These are phyloP conservation scores for Tetrastigma voinierianum DNA, from an alignment of 164 flowering plant genomes.

Conservation along the genomic window DNA sequence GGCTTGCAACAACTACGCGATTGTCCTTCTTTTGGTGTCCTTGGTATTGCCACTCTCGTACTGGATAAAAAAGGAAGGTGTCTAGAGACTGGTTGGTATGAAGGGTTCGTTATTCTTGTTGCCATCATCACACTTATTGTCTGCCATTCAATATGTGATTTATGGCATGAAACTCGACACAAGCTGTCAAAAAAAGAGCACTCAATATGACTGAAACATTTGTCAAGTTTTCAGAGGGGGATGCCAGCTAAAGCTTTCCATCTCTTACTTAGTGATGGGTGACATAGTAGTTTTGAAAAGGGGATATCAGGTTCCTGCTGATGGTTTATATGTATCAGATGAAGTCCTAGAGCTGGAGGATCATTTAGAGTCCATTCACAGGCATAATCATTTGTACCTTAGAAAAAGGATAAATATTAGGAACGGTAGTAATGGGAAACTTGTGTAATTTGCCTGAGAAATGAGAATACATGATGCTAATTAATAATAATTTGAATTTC, in stretches of 20 bases:
- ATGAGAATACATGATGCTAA: too few species aligned
- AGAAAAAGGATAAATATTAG: too few species aligned
- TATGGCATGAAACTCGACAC: background rate
- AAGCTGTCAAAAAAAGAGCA: background rate
- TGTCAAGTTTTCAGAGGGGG: slow-evolving; percentile 16
- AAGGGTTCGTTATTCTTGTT: slow-evolving; percentile 8
- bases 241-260: background rate
- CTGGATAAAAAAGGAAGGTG: slow-evolving; percentile 19
- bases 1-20: slow-evolving; percentile 4
- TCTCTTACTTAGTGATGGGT: slow-evolving; percentile 7
- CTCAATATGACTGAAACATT: background rate
- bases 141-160: background rate
- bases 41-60: slow-evolving; percentile 9
- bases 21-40: slow-evolving; percentile 11
- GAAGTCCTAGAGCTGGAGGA: slow-evolving; percentile 1
- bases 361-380: background rate
- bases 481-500: too few species aligned
- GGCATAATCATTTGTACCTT: too few species aligned
- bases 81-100: slow-evolving; percentile 8
- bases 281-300: slow-evolving; percentile 14
- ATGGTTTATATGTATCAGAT: slow-evolving; percentile 13
- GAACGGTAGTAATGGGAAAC: too few species aligned
- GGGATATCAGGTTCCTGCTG: slow-evolving; percentile 19
- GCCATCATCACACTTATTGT: slow-evolving; percentile 9
- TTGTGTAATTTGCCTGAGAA: too few species aligned